These are phyloP conservation scores for Syzygium grande DNA, from an alignment of 345 rosid species.

Conservation along the genomic window DNA sequence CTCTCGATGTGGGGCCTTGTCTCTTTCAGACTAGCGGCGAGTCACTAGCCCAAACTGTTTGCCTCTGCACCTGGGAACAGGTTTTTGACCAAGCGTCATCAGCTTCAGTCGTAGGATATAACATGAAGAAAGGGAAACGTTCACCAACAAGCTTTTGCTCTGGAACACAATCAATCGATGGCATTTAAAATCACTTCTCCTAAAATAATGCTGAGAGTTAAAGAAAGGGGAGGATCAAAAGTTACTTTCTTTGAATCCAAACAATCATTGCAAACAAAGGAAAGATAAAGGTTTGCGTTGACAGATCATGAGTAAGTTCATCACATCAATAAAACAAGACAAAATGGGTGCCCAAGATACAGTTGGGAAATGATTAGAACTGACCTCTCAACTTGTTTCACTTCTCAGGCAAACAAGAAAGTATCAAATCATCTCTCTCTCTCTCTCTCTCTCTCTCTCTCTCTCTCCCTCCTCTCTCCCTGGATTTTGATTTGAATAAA, in stretches of 20 bases:
- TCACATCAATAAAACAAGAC: background rate
- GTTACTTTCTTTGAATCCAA: background rate
- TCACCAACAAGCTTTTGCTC: background rate
- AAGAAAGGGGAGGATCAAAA: background rate
- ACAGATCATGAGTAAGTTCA: background rate
- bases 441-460: background rate
- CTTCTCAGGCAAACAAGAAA: background rate
- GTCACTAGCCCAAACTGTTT: background rate
- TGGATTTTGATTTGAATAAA: conserved; percentile 11
- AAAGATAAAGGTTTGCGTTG: background rate
- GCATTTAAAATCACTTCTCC: background rate
- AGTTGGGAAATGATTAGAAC: background rate
- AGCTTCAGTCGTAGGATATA: background rate
- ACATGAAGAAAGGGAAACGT: background rate
- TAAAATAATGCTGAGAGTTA: background rate
- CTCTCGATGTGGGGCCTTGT: conserved; percentile 31
- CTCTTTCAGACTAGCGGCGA: background rate
- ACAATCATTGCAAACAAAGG: background rate
- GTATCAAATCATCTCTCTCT: background rate
- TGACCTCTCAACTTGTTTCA: background rate
- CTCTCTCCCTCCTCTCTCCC: background rate
- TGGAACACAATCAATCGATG: background rate
- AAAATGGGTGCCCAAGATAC: background rate
- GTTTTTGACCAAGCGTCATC: background rate
- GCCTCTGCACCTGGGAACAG: conserved; percentile 10